These are phyloP conservation scores for Hericium coralloides DNA, from an alignment of 768 basidiomycete genomes.

Conservation along the genomic window DNA sequence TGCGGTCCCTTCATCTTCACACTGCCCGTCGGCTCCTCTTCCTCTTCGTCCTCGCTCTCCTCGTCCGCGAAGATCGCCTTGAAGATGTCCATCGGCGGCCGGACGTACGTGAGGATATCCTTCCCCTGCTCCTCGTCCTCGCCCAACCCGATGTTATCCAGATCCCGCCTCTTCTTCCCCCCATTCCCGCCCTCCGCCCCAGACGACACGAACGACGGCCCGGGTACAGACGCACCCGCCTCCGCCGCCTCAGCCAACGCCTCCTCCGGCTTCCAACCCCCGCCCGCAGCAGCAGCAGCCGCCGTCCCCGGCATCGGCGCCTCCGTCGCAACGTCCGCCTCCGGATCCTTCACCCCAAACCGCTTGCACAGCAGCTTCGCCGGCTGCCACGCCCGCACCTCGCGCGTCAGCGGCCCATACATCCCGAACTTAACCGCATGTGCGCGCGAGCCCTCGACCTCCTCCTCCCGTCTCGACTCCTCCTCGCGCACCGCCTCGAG, in stretches of 20 bases:
- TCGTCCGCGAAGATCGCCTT: slow-evolving; percentile 97
- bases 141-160: slow-evolving; percentile 82
- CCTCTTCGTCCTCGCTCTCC: slow-evolving; percentile 78
- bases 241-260: slow-evolving; percentile 9
- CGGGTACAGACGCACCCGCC: not conserved
- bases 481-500: slow-evolving; percentile 30
- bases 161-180: slow-evolving; percentile 30
- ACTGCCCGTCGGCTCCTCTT: slow-evolving; percentile 30
- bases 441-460: slow-evolving; percentile 67
- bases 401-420: slow-evolving; percentile 84
- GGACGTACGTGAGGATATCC: slow-evolving; percentile 81
- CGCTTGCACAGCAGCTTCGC: slow-evolving; percentile 84
- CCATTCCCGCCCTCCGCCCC: slow-evolving; percentile 6
- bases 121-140: slow-evolving; percentile 87
- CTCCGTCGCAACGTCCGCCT: slow-evolving; percentile 41
- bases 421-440: slow-evolving; percentile 81
- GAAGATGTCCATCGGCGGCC: slow-evolving; percentile 88
- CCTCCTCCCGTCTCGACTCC: slow-evolving; percentile 32
- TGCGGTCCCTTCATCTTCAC: not conserved
- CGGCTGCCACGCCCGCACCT: slow-evolving; percentile 68
- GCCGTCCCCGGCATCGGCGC: slow-evolving; percentile 13
- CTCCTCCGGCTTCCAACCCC: slow-evolving; percentile 12
- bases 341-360: slow-evolving; percentile 86
- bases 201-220: not conserved
- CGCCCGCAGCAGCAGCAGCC: not conserved